phyloP scores from a whole-genome alignment of 2,329 filamentous ascomycete genomes.

The Colletotrichum magnum region DNA sequence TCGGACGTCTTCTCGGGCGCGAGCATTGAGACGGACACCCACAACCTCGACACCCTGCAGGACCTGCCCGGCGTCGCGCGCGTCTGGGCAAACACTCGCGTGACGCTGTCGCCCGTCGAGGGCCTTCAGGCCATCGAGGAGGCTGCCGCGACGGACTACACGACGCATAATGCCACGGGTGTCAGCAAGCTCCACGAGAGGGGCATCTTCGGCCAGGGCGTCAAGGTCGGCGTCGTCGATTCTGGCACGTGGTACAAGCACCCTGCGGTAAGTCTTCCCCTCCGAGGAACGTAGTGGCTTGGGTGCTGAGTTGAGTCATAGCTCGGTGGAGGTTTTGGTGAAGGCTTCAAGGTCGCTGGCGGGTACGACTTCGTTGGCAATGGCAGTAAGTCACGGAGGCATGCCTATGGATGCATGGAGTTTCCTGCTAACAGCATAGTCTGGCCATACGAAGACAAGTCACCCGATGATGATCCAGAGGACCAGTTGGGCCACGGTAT shows the following conservation, averaged over 20 bases:
- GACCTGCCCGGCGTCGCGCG: constrained; percentile 52
- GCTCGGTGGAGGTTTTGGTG: constrained; percentile 62
- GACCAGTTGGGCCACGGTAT: constrained; percentile 47
- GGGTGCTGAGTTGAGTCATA: constrained; percentile 44
- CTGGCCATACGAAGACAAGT: constrained; percentile 41
- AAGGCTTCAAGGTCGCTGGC: constrained; percentile 58
- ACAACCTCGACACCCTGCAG: constrained; percentile 52
- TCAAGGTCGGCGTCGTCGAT: constrained; percentile 56
- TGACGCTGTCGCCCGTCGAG: constrained; percentile 20
- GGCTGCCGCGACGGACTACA: constrained; percentile 49
- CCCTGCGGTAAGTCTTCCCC: constrained; percentile 46
- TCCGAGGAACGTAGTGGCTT: background rate
- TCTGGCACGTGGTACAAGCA: constrained; percentile 58
- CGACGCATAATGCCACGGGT: constrained; percentile 54
- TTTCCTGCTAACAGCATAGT: background rate
- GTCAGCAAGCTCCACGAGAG: constrained; percentile 54
- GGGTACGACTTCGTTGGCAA: constrained; percentile 62
- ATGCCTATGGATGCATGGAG: constrained; percentile 35
- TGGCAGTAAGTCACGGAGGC: constrained; percentile 37
- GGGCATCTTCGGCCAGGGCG: constrained; percentile 54
- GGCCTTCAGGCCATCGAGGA: constrained; percentile 10
- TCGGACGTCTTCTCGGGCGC: constrained; percentile 52
- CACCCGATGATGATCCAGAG: constrained; percentile 43
- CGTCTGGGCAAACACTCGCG: constrained; percentile 49
- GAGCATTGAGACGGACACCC: constrained; percentile 49